Percentiles rank a stretch among this genome's conserved stretches.
Evolutionary conservation across 2,329 filamentous ascomycete species (phyloP).

Genomic region (Ophidiomyces ophidiicola): DNA sequence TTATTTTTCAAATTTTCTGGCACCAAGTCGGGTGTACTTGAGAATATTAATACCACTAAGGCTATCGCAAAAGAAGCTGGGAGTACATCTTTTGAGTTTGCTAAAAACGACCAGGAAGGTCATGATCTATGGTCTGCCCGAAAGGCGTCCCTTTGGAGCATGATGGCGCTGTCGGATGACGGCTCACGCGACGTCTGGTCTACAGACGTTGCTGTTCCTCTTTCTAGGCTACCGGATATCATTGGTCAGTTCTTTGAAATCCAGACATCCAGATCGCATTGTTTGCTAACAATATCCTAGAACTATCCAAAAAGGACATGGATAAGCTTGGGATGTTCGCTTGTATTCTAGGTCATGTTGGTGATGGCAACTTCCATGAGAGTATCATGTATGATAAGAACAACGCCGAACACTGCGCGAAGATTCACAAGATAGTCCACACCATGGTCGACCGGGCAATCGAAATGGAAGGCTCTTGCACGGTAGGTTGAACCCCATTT

Average conservation of each 20-base stretch:
- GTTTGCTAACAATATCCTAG: constrained; percentile 35
- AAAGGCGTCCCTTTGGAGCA: constrained; percentile 50
- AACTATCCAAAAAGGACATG: constrained; percentile 80
- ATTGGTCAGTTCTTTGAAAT: constrained; percentile 35
- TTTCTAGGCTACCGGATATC: constrained; percentile 50
- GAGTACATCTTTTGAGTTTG: constrained; percentile 44
- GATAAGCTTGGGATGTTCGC: constrained; percentile 76
- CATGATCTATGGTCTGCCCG: constrained; percentile 48
- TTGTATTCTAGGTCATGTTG: constrained; percentile 78
- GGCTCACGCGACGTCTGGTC: constrained; percentile 47
- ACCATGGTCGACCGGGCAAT: constrained; percentile 84
- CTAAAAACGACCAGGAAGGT: constrained; percentile 42
- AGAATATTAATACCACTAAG: constrained; percentile 60
- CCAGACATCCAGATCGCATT: neutral
- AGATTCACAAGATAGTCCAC: constrained; percentile 69
- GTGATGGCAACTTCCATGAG: constrained; percentile 90
- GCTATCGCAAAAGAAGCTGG: constrained; percentile 52
- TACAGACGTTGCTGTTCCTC: constrained; percentile 49
- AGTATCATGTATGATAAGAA: constrained; percentile 75
- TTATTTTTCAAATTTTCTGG: constrained; percentile 53
- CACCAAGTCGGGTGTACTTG: constrained; percentile 61
- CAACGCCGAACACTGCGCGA: constrained; percentile 56
- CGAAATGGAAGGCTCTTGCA: constrained; percentile 89
- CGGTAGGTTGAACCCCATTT: constrained; percentile 31
- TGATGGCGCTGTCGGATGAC: constrained; percentile 44